A percentile compares a stretch with the other conserved stretches of the same genome.
Evolutionary conservation across 176 grass and related monocot genomes (phyloP).

Genomic region (Eremochloa ophiuroides): DNA sequence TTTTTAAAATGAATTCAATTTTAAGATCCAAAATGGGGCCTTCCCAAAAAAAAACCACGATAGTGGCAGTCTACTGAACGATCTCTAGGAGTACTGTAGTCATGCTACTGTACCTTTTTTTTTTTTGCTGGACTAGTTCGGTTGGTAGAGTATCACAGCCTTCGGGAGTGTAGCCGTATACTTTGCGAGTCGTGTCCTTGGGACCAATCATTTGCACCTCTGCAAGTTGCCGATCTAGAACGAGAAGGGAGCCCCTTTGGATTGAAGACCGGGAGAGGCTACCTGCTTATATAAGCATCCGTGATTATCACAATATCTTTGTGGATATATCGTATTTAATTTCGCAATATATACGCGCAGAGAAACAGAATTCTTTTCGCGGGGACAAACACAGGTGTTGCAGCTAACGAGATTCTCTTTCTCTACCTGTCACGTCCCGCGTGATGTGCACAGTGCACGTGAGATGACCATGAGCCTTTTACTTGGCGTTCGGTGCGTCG

Average conservation of each 20-base stretch:
- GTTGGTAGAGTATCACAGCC: too few species aligned
- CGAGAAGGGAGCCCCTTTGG: not conserved
- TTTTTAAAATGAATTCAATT: too few species aligned
- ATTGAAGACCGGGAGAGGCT: not conserved
- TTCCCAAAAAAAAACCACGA: too few species aligned
- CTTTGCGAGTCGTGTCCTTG: not conserved
- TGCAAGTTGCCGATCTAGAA: slow-evolving; percentile 10
- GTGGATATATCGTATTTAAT: not conserved
- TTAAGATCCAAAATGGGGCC: too few species aligned
- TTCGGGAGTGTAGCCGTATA: not conserved
- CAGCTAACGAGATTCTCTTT: slow-evolving; percentile 20
- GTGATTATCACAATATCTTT: slow-evolving; percentile 19
- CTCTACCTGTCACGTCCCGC: slow-evolving; percentile 10
- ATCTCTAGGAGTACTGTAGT: too few species aligned
- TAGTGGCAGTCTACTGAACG: not conserved
- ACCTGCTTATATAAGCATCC: slow-evolving; percentile 31
- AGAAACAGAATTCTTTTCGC: not conserved
- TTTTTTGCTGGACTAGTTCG: too few species aligned
- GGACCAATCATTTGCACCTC: slow-evolving; percentile 22
- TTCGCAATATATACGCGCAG: slow-evolving; percentile 4
- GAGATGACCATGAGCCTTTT: not conserved
- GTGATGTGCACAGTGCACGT: slow-evolving; percentile 33
- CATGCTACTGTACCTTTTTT: too few species aligned
- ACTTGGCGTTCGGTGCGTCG: not conserved
- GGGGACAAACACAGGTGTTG: slow-evolving; percentile 5